Base-by-base conservation (phyloP, 805 yeast genomes). In the Clavispora santaluciae region DNA sequence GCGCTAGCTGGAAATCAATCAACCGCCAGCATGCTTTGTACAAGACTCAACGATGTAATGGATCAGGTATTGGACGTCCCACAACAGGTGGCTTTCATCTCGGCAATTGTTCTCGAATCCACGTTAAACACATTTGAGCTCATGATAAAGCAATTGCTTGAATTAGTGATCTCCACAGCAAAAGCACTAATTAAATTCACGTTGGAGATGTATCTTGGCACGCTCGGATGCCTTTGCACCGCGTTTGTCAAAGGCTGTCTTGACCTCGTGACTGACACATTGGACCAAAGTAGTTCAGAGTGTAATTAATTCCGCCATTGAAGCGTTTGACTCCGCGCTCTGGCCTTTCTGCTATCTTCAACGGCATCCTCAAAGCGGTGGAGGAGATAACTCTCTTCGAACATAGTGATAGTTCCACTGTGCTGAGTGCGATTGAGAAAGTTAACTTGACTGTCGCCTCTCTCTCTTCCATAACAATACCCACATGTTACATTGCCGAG, bases 211-310 rank as follows among this genome's bases (percentile, higher is more conserved):
- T 76, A 84, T 36, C 60, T 89, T 2, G 98, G 97, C 0, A 93
- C 98, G 0, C 87, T 86, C 60, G 82, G 84, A 0, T 93, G 99
- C 60, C 66, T 93, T 11, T 58, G 88, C 11, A 78, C 85, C 0
- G 81, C 93, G 5, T 78, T 89, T 0, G 68, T 90, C 6, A 81
- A 78, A 52, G 86, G 90, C 3, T 74, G 86, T 0, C 83, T 81
- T 1, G 79, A 78, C 49, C 78, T 80, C 22, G 36, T 46, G 2
- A 39, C 50, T 2, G 51, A 50, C 1, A 95, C 95, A 0, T 58
- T 86, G 1, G 83, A 80, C 95, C 0, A 86, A 83, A 50, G 56
- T 73, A 1, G 66, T 87, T 1, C 70, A 89, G 6, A 57, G 44
- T 12, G 56, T 44, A 16, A 85, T 88, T 2, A 88, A 90, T 53